These are phyloP conservation scores for Phytophthora macrochlamydospora DNA, from an alignment of 352 stramenopile genomes.

Conservation along the genomic window DNA sequence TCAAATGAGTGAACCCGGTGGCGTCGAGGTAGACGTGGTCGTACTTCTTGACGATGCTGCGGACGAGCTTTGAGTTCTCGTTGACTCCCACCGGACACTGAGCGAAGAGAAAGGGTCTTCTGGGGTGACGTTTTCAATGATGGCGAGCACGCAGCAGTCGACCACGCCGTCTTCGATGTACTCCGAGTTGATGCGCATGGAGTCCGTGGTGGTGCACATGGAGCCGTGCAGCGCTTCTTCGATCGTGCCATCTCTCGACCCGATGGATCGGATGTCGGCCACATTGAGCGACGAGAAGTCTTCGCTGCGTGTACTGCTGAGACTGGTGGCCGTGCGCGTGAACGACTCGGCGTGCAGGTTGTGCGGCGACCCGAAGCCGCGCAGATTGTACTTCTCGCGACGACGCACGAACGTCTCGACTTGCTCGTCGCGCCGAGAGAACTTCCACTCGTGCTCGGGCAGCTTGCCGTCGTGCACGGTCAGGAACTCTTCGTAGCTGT, in stretches of 20 bases:
- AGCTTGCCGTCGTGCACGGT: constrained; percentile 5
- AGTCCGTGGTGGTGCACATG: constrained; percentile 22
- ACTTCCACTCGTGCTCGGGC: constrained; percentile 17
- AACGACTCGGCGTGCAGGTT: constrained; percentile 18
- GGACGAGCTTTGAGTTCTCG: constrained; percentile 22
- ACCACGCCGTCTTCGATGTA: constrained; percentile 25
- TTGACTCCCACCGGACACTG: constrained; percentile 15
- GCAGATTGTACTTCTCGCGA: constrained; percentile 18
- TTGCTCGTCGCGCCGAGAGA: constrained; percentile 16
- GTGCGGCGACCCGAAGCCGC: constrained; percentile 13
- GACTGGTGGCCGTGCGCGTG: constrained; percentile 11
- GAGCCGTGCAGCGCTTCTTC: constrained; percentile 27
- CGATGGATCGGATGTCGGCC: constrained; percentile 15
- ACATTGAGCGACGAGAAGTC: constrained; percentile 20
- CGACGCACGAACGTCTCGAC: constrained; percentile 20
- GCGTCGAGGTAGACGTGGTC: constrained; percentile 36
- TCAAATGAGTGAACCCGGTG: constrained; percentile 17
- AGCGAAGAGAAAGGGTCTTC: constrained; percentile 12
- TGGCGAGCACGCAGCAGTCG: constrained; percentile 20
- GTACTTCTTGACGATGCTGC: constrained; percentile 22
- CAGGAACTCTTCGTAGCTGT: constrained; percentile 22
- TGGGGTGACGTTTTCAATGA: constrained; percentile 16
- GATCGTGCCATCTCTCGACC: constrained; percentile 12
- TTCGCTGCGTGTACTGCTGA: constrained; percentile 10
- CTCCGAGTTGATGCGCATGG: constrained; percentile 21